These are phyloP conservation scores for Boechera divaricarpa DNA, from an alignment of 345 rosid species.

Conservation along the genomic window DNA sequence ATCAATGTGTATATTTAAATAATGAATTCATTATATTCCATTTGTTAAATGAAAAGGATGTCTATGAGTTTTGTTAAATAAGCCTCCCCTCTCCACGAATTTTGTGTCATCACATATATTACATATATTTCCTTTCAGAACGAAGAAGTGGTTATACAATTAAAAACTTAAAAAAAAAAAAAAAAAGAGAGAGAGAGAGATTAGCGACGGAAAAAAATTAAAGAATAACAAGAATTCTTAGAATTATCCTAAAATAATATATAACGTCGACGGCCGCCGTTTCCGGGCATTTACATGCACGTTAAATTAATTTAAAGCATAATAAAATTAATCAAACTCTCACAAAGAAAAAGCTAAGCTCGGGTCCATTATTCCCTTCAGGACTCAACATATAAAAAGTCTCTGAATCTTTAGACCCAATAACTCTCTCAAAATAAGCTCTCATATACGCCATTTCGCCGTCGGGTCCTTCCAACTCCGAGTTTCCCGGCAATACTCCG, in stretches of 20 bases:
- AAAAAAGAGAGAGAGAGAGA: background rate
- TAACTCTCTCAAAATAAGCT: slow-evolving; percentile 62
- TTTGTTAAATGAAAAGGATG: background rate
- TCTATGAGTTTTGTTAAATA: too few species aligned
- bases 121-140: background rate
- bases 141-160: background rate
- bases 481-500: slow-evolving; percentile 57
- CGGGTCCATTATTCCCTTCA: slow-evolving; percentile 64
- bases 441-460: slow-evolving; percentile 64
- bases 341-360: slow-evolving; percentile 59
- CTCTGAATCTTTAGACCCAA: slow-evolving; percentile 67
- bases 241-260: background rate
- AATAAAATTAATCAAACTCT: slow-evolving; percentile 43
- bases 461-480: slow-evolving; percentile 43
- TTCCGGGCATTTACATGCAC: slow-evolving; percentile 26
- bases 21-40: background rate
- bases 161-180: background rate
- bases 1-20: too few species aligned
- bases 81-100: background rate
- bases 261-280: slow-evolving; percentile 1
- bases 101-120: too few species aligned
- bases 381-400: slow-evolving; percentile 70
- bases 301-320: background rate
- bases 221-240: background rate
- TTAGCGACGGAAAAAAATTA: background rate